These are phyloP conservation scores for Litsea cubeba DNA, from an alignment of 164 flowering plant species.

Conservation along the genomic window DNA sequence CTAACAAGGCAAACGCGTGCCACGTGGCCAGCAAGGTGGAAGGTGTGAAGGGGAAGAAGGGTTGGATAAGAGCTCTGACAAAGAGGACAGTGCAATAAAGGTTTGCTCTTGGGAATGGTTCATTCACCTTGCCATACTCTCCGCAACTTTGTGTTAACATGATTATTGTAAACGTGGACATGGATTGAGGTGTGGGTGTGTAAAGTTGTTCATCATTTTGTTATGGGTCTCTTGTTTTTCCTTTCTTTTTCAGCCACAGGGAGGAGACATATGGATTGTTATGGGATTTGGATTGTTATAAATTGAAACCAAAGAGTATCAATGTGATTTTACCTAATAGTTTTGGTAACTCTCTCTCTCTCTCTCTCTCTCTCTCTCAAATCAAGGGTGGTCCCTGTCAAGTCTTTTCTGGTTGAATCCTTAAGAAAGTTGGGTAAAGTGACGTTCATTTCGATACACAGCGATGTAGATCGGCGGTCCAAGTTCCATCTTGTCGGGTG, in stretches of 20 bases:
- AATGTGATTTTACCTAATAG: background rate
- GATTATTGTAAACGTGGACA: slow-evolving; percentile 20
- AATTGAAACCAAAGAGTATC: background rate
- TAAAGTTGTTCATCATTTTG: slow-evolving; percentile 1
- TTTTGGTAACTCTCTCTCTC: background rate
- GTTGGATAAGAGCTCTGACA: slow-evolving; percentile 72
- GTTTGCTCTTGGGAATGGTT: slow-evolving; percentile 16
- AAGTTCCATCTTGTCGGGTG: no score
- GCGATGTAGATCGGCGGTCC: no score
- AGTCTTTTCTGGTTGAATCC: no score
- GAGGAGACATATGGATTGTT: background rate
- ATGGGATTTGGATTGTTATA: background rate
- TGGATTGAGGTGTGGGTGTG: slow-evolving; percentile 14
- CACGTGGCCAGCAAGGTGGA: slow-evolving; percentile 55
- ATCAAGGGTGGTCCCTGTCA: no score
- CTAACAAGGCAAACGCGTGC: slow-evolving; percentile 41
- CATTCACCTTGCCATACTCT: slow-evolving; percentile 6
- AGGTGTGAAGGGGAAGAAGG: slow-evolving; percentile 50
- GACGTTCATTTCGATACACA: no score
- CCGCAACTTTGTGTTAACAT: slow-evolving; percentile 10
- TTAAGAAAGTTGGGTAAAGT: no score
- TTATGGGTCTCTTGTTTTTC: background rate
- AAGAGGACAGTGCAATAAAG: slow-evolving; percentile 55
- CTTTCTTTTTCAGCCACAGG: background rate
- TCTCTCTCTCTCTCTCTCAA: background rate